These are phyloP conservation scores for Hyphopichia khmerensis DNA, from an alignment of 1,139 yeast species.

Conservation along the genomic window DNA sequence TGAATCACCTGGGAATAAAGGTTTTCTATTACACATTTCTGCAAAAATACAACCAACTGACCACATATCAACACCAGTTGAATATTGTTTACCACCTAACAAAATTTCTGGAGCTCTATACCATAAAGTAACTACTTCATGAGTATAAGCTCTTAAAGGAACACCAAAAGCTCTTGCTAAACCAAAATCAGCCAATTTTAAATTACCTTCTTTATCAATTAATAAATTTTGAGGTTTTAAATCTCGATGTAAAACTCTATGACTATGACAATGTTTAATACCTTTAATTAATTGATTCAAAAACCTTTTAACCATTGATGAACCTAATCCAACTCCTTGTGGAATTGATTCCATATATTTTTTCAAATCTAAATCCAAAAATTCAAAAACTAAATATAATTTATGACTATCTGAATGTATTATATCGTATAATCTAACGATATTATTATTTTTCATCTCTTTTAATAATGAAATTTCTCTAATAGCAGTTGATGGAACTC, in stretches of 20 bases:
- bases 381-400: slow-evolving; percentile 89
- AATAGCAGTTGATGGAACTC: slow-evolving; percentile 97
- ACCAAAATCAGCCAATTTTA: slow-evolving; percentile 96
- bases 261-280: slow-evolving; percentile 92
- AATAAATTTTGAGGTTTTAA: slow-evolving; percentile 93
- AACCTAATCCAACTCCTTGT: slow-evolving; percentile 85
- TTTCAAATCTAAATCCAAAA: slow-evolving; percentile 88
- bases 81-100: slow-evolving; percentile 94
- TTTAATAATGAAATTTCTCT: slow-evolving; percentile 92
- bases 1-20: slow-evolving; percentile 95
- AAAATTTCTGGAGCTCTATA: slow-evolving; percentile 96
- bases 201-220: slow-evolving; percentile 91
- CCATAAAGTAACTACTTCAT: slow-evolving; percentile 98
- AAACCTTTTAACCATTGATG: slow-evolving; percentile 87
- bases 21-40: slow-evolving; percentile 95
- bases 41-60: slow-evolving; percentile 98
- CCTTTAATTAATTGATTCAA: slow-evolving; percentile 93
- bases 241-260: slow-evolving; percentile 92
- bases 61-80: slow-evolving; percentile 99
- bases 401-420: slow-evolving; percentile 97
- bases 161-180: slow-evolving; percentile 97
- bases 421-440: slow-evolving; percentile 87
- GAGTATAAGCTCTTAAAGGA: slow-evolving; percentile 93
- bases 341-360: slow-evolving; percentile 97
- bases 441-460: slow-evolving; percentile 90